Conservation (phyloP, 345 rosid species). For the Chamaenerion angustifolium region DNA sequence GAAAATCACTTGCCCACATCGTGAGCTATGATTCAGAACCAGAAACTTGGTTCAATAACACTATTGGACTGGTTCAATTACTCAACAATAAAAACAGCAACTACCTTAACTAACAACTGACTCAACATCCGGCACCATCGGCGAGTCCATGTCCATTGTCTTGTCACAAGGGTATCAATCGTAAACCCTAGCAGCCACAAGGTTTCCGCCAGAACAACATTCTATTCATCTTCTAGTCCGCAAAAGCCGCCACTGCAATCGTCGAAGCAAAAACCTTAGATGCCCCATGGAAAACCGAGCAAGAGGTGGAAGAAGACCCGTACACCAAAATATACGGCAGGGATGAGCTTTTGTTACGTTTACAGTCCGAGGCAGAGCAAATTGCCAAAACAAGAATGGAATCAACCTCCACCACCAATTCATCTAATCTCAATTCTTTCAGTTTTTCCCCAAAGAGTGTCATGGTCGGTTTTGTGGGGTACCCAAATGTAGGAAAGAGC, state of each 20-base stretch:
- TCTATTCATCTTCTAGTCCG: conserved; percentile 82
- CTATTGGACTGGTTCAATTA: no score
- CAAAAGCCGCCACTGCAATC: conserved; percentile 72
- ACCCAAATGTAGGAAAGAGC: conserved; percentile 93
- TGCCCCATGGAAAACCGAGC: conserved; percentile 21
- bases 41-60: no score
- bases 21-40: no score
- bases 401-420: conserved; percentile 18
- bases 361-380: conserved; percentile 66
- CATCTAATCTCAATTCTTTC: conserved; percentile 18
- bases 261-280: conserved; percentile 53
- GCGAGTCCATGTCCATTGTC: no score
- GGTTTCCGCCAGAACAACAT: conserved; percentile 39
- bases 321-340: conserved; percentile 56
- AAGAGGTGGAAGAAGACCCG: conserved; percentile 26
- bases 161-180: no score
- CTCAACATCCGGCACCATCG: no score
- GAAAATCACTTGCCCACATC: no score
- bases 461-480: conserved; percentile 82
- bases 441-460: conserved; percentile 24
- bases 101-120: no score
- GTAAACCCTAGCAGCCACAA: no score
- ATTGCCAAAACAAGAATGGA: conserved; percentile 42
- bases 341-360: conserved; percentile 63
- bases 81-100: no score